Evolutionary conservation across 768 basidiomycete species (phyloP).

Genomic region (Cystobasidium ongulense): DNA sequence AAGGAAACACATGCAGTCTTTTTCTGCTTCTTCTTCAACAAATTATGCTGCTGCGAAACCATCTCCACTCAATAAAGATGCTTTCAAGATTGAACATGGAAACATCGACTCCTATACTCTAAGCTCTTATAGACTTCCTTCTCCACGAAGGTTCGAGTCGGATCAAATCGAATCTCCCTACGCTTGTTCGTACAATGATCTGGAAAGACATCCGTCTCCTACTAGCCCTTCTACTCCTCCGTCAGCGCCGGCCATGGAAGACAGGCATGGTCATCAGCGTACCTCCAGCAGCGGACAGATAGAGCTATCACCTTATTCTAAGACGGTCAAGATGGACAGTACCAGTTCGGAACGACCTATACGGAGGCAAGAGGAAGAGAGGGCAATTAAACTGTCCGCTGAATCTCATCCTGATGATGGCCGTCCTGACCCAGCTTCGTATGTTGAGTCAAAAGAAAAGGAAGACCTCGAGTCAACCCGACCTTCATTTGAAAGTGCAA

Average conservation of each 20-base stretch:
- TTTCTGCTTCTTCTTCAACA: neutral
- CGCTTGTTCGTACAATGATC: neutral
- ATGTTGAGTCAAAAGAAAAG: neutral
- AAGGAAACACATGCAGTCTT: neutral
- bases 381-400: neutral
- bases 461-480: neutral
- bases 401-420: neutral
- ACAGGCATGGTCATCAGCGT: neutral
- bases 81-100: neutral
- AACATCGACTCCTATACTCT: neutral
- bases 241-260: neutral
- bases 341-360: neutral
- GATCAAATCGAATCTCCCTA: neutral
- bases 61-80: neutral
- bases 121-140: neutral
- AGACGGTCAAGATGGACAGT: neutral
- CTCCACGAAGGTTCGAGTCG: neutral
- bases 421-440: neutral
- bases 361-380: neutral
- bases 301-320: neutral
- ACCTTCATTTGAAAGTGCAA: neutral
- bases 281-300: neutral
- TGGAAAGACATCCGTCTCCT: neutral
- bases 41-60: neutral
- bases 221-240: neutral